phyloP scores from a whole-genome alignment of 1,284 basidiomycete genomes.

The Fistulinella cinereoalba region DNA sequence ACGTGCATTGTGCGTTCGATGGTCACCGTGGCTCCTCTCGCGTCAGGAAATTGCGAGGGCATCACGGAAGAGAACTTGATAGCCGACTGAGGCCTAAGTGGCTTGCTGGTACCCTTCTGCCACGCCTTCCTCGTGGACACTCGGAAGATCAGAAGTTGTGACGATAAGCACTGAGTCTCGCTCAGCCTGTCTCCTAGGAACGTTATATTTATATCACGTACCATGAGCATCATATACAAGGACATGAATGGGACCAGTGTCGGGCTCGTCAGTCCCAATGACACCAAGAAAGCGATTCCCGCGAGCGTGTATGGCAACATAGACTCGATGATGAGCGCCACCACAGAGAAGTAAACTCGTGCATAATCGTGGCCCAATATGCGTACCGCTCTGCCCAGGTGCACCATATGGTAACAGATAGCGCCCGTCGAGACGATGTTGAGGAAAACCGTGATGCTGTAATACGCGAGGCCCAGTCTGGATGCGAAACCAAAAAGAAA shows the following conservation, averaged over 20 bases:
- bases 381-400: background rate
- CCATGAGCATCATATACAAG: background rate
- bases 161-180: background rate
- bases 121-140: background rate
- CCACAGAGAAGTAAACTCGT: background rate
- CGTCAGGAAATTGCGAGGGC: background rate
- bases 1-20: background rate
- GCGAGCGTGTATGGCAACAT: background rate
- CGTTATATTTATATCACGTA: background rate
- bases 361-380: background rate
- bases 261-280: background rate
- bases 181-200: background rate
- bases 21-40: background rate
- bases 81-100: background rate
- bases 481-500: background rate
- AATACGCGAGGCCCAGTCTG: background rate
- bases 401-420: background rate
- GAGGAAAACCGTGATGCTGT: background rate
- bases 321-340: background rate
- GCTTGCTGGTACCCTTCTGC: background rate
- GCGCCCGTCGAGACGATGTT: background rate
- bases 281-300: background rate
- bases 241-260: background rate
- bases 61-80: background rate
- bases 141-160: background rate